These are phyloP conservation scores for Luvunga scandens DNA, from an alignment of 345 rosid genomes.

Conservation along the genomic window DNA sequence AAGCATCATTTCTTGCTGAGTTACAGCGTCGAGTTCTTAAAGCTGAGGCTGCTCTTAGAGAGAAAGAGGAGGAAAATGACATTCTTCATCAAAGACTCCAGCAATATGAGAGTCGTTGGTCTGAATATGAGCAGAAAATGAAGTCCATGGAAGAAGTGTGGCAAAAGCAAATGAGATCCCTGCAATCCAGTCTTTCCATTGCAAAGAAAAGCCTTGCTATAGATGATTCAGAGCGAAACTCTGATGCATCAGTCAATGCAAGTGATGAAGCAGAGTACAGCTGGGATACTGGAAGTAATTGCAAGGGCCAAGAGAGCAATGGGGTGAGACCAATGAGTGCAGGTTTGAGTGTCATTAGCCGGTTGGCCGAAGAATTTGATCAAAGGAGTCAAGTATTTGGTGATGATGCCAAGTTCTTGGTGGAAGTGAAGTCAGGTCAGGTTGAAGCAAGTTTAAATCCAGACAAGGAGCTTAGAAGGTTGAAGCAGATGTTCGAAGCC, in stretches of 20 bases:
- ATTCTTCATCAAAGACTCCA: slow-evolving; percentile 90
- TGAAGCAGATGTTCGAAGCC: slow-evolving; percentile 93
- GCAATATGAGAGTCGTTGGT: slow-evolving; percentile 96
- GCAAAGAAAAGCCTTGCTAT: slow-evolving; percentile 94
- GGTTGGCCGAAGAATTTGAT: slow-evolving; percentile 91
- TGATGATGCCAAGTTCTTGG: slow-evolving; percentile 93
- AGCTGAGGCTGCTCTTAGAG: slow-evolving; percentile 83
- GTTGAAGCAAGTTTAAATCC: slow-evolving; percentile 93
- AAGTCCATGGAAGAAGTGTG: slow-evolving; percentile 99
- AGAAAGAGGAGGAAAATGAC: slow-evolving; percentile 96
- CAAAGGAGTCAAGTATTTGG: slow-evolving; percentile 97
- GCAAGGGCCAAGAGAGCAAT: slow-evolving; percentile 61
- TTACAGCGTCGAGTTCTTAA: slow-evolving; percentile 87
- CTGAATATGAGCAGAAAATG: slow-evolving; percentile 92
- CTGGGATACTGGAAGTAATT: slow-evolving; percentile 67
- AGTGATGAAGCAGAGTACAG: slow-evolving; percentile 58
- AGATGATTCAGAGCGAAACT: slow-evolving; percentile 79
- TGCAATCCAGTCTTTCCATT: slow-evolving; percentile 93
- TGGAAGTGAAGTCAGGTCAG: slow-evolving; percentile 96
- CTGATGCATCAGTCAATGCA: slow-evolving; percentile 87
- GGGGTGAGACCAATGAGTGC: slow-evolving; percentile 80
- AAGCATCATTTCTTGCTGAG: slow-evolving; percentile 86
- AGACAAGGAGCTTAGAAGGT: slow-evolving; percentile 75
- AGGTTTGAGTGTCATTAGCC: slow-evolving; percentile 79
- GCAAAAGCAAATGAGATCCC: slow-evolving; percentile 98